Evolutionary conservation across 805 yeast genomes (phyloP).

Genomic region (Saturnispora serradocipensis): DNA sequence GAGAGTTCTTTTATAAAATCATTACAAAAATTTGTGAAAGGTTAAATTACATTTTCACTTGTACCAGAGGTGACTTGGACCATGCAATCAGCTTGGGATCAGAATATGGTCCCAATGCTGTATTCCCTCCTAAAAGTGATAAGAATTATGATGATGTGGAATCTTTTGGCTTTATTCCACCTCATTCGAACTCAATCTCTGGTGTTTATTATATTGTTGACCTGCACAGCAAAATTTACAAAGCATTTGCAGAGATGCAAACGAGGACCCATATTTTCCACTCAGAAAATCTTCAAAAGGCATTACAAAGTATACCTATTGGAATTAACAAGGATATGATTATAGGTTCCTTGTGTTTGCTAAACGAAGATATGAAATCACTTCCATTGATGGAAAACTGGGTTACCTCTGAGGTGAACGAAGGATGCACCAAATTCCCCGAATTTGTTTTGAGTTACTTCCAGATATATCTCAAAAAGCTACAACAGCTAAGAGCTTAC

Average conservation of each 20-base stretch:
- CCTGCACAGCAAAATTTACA: slow-evolving; percentile 34
- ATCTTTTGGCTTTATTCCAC: slow-evolving; percentile 52
- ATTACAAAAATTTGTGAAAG: slow-evolving; percentile 23
- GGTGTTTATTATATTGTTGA: slow-evolving; percentile 43
- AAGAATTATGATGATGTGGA: slow-evolving; percentile 11
- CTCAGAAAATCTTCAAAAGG: slow-evolving; percentile 28
- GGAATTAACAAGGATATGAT: slow-evolving; percentile 21
- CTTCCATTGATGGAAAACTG: slow-evolving; percentile 31
- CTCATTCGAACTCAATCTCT: slow-evolving; percentile 53
- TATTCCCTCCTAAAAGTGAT: slow-evolving; percentile 3
- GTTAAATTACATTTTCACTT: slow-evolving; percentile 21
- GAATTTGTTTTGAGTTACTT: slow-evolving; percentile 32
- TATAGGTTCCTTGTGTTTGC: slow-evolving; percentile 19
- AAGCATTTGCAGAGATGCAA: slow-evolving; percentile 29
- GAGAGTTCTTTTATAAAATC: slow-evolving; percentile 21
- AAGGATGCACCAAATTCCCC: slow-evolving; percentile 31
- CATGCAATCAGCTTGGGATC: slow-evolving; percentile 13
- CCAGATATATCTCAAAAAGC: slow-evolving; percentile 26
- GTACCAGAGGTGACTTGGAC: slow-evolving; percentile 32
- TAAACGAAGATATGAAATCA: slow-evolving; percentile 20
- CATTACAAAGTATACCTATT: slow-evolving; percentile 7
- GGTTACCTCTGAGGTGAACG: slow-evolving; percentile 21
- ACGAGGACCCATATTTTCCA: slow-evolving; percentile 30
- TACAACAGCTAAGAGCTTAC: slow-evolving; percentile 18
- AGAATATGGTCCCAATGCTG: slow-evolving; percentile 5